Conservation (phyloP, 192 early-diverging fungal genomes). For the Dissophora globulifera region DNA sequence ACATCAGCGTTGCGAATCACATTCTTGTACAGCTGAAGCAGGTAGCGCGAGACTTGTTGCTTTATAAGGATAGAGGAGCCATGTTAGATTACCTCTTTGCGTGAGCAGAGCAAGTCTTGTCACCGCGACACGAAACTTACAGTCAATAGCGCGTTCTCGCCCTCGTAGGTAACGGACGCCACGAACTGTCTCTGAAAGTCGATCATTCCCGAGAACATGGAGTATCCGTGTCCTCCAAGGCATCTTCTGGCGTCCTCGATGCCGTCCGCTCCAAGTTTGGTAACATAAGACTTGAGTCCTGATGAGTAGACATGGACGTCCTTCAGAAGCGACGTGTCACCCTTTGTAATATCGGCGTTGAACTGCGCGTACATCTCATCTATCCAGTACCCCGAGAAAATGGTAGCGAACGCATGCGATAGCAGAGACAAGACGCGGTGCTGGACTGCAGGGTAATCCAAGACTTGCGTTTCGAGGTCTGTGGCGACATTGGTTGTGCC, state of each 20-base stretch:
- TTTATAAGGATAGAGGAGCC: conserved; percentile 2
- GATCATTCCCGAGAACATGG: conserved; percentile 72
- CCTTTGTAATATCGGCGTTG: conserved; percentile 58
- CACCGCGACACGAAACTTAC: conserved; percentile 6
- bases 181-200: conserved; percentile 70
- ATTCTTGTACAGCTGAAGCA: conserved; percentile 70
- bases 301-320: conserved; percentile 76
- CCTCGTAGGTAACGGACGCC: conserved; percentile 69
- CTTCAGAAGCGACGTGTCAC: conserved; percentile 67
- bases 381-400: conserved; percentile 69
- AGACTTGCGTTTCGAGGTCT: conserved; percentile 44
- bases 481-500: conserved; percentile 53
- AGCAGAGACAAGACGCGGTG: conserved; percentile 45
- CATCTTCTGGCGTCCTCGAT: conserved; percentile 45
- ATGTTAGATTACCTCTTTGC: neutral
- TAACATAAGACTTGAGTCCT: conserved; percentile 86
- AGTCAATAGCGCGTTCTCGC: conserved; percentile 72
- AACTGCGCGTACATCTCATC: conserved; percentile 62
- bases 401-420: conserved; percentile 56
- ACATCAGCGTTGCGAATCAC: conserved; percentile 18
- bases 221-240: conserved; percentile 70
- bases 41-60: conserved; percentile 81
- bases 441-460: conserved; percentile 52
- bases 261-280: conserved; percentile 51
- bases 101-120: no score